Conservation (phyloP, 2,329 filamentous ascomycete species). For the Annulohypoxylon truncatum region DNA sequence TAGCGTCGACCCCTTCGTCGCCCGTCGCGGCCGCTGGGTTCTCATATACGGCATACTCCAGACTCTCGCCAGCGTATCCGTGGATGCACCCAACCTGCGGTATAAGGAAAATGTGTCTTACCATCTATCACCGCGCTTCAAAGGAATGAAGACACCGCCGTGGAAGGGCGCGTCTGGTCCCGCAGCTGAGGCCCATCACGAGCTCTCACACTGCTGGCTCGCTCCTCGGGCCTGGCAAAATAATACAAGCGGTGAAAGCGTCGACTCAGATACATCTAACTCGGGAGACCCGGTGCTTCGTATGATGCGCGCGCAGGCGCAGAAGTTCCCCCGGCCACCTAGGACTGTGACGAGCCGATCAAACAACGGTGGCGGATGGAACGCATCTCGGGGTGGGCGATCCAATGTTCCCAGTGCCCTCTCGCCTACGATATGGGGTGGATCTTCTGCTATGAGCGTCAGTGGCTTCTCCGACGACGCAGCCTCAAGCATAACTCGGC, state of each 20-base stretch:
- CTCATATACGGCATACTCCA: constrained; percentile 71
- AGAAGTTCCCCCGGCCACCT: constrained; percentile 43
- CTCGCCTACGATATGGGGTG: constrained; percentile 45
- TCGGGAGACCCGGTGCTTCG: constrained; percentile 39
- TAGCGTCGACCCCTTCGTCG: constrained; percentile 64
- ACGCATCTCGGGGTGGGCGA: constrained; percentile 39
- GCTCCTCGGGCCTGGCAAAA: constrained; percentile 56
- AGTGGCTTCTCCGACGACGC: constrained; percentile 46
- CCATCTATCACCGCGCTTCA: constrained; percentile 66
- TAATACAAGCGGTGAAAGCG: constrained; percentile 36
- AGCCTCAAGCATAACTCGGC: constrained; percentile 31
- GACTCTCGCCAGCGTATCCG: constrained; percentile 68
- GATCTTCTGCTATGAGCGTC: constrained; percentile 46
- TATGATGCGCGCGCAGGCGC: constrained; percentile 45
- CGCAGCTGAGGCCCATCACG: constrained; percentile 57
- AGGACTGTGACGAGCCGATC: constrained; percentile 34
- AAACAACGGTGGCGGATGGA: constrained; percentile 35
- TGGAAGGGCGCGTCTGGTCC: constrained; percentile 58
- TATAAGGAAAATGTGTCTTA: constrained; percentile 65
- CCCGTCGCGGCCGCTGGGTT: constrained; percentile 70
- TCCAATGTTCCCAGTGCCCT: constrained; percentile 28
- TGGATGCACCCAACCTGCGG: constrained; percentile 65
- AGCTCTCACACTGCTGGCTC: constrained; percentile 65
- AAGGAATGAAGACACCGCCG: constrained; percentile 63
- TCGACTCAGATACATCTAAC: constrained; percentile 41